Evolutionary conservation across 2,329 filamentous ascomycete species (phyloP).

Genomic region (Zalaria obscura): DNA sequence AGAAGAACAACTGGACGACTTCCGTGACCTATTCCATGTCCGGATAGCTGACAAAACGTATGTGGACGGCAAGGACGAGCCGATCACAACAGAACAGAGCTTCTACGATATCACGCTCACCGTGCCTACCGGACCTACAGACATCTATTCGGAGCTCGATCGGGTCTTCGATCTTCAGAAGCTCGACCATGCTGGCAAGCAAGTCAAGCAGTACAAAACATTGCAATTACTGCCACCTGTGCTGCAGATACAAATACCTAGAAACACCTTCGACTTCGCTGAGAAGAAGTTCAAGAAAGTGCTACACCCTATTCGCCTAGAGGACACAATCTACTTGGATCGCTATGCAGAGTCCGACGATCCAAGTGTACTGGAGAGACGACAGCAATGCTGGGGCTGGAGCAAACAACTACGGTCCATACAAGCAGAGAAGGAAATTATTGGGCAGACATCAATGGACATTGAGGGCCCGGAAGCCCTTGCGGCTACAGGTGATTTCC

Average conservation of each 20-base stretch:
- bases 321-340: constrained; percentile 72
- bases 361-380: constrained; percentile 46
- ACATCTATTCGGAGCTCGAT: constrained; percentile 74
- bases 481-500: constrained; percentile 22
- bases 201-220: constrained; percentile 51
- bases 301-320: constrained; percentile 62
- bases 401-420: constrained; percentile 42
- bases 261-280: constrained; percentile 56
- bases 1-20: constrained; percentile 60
- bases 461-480: constrained; percentile 15
- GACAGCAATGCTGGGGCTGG: constrained; percentile 61
- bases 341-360: constrained; percentile 62
- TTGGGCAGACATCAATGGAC: constrained; percentile 9
- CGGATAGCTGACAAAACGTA: constrained; percentile 9
- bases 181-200: constrained; percentile 39
- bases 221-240: constrained; percentile 57
- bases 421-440: constrained; percentile 14
- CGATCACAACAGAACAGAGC: constrained; percentile 37
- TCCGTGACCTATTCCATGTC: constrained; percentile 15
- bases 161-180: constrained; percentile 71
- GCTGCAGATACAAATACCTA: constrained; percentile 78
- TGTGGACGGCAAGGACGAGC: constrained; percentile 24
- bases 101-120: constrained; percentile 51
- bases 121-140: constrained; percentile 42
- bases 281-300: constrained; percentile 47